Conservation (phyloP, 1,284 basidiomycete species). For the Austroboletus novae-zelandiae region DNA sequence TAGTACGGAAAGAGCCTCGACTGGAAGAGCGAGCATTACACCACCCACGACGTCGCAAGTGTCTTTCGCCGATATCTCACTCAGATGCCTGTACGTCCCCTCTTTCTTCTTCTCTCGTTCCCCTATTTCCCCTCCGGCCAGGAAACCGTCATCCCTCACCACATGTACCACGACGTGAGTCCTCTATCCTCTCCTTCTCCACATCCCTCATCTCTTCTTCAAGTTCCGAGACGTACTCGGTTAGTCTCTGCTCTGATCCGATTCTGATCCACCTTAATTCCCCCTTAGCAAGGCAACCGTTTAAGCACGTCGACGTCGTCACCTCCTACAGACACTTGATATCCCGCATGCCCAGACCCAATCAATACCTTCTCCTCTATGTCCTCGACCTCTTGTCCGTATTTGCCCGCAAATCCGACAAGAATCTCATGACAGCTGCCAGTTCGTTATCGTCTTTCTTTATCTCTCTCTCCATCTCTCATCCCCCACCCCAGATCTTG, state of each 20-base stretch:
- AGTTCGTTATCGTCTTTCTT: conserved; percentile 52
- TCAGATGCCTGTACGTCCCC: conserved; percentile 80
- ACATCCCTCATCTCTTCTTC: conserved; percentile 19
- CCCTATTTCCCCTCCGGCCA: conserved; percentile 30
- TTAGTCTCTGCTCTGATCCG: conserved; percentile 34
- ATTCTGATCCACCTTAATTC: conserved; percentile 4
- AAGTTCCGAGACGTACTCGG: conserved; percentile 84
- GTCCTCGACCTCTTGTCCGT: conserved; percentile 95
- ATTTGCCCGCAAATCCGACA: conserved; percentile 87
- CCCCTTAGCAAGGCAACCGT: conserved; percentile 58
- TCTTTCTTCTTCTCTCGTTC: conserved; percentile 1
- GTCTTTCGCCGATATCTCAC: conserved; percentile 96
- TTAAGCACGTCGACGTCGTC: conserved; percentile 67
- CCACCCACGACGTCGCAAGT: conserved; percentile 94
- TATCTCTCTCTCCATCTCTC: background rate
- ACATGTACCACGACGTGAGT: conserved; percentile 84
- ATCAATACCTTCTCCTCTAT: conserved; percentile 94
- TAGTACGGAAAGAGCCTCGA: conserved; percentile 93
- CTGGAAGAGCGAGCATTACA: conserved; percentile 85
- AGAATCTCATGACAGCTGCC: conserved; percentile 93
- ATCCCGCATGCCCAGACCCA: conserved; percentile 78
- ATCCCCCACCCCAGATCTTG: conserved; percentile 62
- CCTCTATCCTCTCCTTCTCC: conserved; percentile 6
- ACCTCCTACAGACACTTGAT: conserved; percentile 84
- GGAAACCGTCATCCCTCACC: conserved; percentile 89